Evolutionary conservation across 306 rosid genomes (phyloP).

Genomic region (Cucurbita ficifolia): DNA sequence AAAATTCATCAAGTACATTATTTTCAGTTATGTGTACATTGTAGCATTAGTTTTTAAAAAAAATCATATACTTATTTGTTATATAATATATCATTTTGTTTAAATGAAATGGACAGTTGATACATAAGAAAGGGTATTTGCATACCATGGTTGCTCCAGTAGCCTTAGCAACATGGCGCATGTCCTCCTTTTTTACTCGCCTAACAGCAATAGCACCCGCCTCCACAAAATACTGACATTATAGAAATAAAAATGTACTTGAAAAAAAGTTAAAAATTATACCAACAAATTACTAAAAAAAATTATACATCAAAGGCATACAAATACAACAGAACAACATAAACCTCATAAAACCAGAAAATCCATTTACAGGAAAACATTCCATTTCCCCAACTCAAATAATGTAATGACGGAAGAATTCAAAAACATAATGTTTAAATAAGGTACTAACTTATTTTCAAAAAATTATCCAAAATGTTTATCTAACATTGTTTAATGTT

Average conservation of each 20-base stretch:
- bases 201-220: slow-evolving; percentile 95
- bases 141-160: slow-evolving; percentile 90
- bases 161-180: slow-evolving; percentile 99
- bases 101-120: neutral
- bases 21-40: neutral
- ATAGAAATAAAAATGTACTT: slow-evolving; percentile 1
- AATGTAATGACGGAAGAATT: neutral
- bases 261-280: neutral
- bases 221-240: slow-evolving; percentile 84
- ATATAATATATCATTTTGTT: neutral
- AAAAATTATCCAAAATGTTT: neutral
- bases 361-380: neutral
- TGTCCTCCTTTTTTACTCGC: slow-evolving; percentile 86
- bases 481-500: neutral
- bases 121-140: neutral
- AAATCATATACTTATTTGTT: neutral
- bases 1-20: neutral
- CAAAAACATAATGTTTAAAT: neutral
- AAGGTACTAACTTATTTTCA: neutral
- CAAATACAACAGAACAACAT: neutral
- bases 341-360: neutral
- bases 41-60: neutral
- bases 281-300: neutral
- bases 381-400: neutral
- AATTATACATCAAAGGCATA: neutral